A percentile compares a stretch with the other conserved stretches of the same genome.
Evolutionary conservation across 495 filamentous ascomycete species (phyloP).

Genomic region (Copromyces sp.): DNA sequence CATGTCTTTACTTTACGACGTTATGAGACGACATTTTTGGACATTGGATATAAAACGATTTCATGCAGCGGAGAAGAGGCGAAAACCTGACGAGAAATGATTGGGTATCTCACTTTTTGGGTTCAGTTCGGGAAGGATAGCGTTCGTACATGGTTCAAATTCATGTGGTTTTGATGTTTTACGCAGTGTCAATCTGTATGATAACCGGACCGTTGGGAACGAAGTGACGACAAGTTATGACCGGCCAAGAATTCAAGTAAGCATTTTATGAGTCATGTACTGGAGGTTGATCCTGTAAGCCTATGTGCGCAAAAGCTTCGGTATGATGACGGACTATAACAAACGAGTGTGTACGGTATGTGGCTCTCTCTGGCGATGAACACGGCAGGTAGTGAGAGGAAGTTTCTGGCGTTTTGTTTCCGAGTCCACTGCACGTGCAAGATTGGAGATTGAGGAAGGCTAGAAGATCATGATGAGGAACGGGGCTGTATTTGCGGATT

Average conservation of each 20-base stretch:
- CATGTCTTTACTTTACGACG: neutral
- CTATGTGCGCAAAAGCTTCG: neutral
- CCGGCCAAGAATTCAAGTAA: neutral
- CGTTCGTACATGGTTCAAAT: neutral
- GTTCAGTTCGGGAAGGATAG: neutral
- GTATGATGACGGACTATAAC: neutral
- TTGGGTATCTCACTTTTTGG: neutral
- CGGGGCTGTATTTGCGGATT: neutral
- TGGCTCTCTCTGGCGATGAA: neutral
- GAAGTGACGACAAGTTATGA: neutral
- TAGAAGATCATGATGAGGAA: neutral
- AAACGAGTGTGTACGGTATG: neutral
- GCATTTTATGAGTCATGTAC: neutral
- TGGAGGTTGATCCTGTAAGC: neutral
- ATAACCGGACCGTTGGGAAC: neutral
- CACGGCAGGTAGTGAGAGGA: neutral
- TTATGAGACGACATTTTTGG: neutral
- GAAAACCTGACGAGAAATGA: neutral
- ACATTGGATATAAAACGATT: neutral
- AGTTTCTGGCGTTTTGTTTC: neutral
- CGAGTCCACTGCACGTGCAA: neutral
- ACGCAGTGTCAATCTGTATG: neutral
- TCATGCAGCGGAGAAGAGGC: neutral
- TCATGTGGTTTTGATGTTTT: neutral
- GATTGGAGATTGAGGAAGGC: neutral